phyloP scores from a whole-genome alignment of 2,329 filamentous ascomycete genomes.

The Diplodia mutila region DNA sequence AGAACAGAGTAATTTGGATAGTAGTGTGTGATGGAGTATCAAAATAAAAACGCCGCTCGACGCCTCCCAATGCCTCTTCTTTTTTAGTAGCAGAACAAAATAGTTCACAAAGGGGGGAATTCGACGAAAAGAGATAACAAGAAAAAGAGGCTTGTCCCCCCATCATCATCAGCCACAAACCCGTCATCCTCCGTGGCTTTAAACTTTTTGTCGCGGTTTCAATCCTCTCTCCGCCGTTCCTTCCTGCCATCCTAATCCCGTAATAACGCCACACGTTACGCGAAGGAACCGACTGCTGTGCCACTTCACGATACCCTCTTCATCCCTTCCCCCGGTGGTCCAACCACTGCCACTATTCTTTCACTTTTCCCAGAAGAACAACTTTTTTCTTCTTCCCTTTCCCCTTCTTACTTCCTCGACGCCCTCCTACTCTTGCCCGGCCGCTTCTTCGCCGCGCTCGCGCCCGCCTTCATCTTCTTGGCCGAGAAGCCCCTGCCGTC shows the following conservation, averaged over 20 bases:
- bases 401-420: constrained; percentile 18
- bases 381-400: background rate
- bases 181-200: background rate
- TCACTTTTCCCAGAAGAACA: background rate
- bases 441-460: constrained; percentile 36
- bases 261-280: background rate
- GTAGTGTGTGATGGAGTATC: background rate
- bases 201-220: background rate
- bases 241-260: background rate
- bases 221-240: background rate
- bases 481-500: constrained; percentile 80
- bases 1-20: background rate
- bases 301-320: no score
- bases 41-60: constrained; percentile 11
- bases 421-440: constrained; percentile 48
- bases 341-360: background rate
- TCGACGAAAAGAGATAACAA: background rate
- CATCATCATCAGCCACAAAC: background rate
- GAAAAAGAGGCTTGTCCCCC: background rate
- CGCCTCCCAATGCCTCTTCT: constrained; percentile 20
- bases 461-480: constrained; percentile 77
- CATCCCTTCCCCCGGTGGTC: background rate
- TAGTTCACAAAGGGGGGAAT: background rate
- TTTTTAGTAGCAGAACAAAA: background rate
- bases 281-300: background rate